Evolutionary conservation across 2,329 filamentous ascomycete genomes (phyloP).

Genomic region (Exophiala xenobiotica): DNA sequence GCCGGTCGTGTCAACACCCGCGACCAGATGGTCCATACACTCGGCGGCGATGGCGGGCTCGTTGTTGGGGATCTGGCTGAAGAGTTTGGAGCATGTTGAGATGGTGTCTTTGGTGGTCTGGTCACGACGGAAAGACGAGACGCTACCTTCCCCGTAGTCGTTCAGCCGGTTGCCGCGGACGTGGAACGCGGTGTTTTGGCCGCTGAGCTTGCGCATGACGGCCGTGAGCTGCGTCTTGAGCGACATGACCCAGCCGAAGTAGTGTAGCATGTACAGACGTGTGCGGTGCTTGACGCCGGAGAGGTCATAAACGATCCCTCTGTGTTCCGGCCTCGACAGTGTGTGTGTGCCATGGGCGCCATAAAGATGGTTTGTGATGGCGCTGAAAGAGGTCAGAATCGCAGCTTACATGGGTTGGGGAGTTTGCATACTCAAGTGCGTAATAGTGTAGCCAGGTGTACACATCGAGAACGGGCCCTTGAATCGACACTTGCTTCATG

Average conservation of each 20-base stretch:
- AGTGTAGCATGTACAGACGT: conserved; percentile 16
- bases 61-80: conserved; percentile 36
- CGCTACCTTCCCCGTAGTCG: conserved; percentile 58
- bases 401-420: background rate
- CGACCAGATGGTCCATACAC: conserved; percentile 69
- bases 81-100: conserved; percentile 47
- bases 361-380: conserved; percentile 19
- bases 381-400: conserved; percentile 8
- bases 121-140: conserved; percentile 61
- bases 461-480: conserved; percentile 57
- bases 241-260: conserved; percentile 13
- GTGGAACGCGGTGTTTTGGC: conserved; percentile 46
- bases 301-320: conserved; percentile 16
- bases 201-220: conserved; percentile 60
- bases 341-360: conserved; percentile 14
- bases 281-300: conserved; percentile 19
- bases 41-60: conserved; percentile 58
- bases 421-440: conserved; percentile 63
- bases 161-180: conserved; percentile 45
- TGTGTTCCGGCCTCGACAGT: conserved; percentile 7
- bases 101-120: conserved; percentile 56
- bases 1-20: conserved; percentile 71
- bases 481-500: conserved; percentile 1
- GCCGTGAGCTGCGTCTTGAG: conserved; percentile 48
- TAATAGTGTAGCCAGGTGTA: conserved; percentile 60